Conservation (phyloP, 2,329 filamentous ascomycete species). For the Tolypocladium paradoxum region DNA sequence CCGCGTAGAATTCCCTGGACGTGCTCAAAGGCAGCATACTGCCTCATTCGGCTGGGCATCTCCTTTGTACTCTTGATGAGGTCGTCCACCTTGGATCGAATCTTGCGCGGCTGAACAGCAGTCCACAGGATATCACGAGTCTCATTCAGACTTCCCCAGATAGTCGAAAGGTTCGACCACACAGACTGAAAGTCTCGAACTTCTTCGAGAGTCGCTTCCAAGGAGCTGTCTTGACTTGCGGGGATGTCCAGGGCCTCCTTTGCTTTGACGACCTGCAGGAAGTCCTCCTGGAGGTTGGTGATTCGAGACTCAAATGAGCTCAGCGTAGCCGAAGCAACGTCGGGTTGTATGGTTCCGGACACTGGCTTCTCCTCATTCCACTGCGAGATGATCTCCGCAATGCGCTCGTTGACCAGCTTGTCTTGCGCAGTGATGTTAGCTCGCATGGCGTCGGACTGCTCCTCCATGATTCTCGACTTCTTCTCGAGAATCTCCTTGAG, state of each 20-base stretch:
- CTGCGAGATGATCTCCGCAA: constrained; percentile 69
- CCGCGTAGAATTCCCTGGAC: constrained; percentile 85
- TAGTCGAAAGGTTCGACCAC: constrained; percentile 89
- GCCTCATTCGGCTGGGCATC: constrained; percentile 97
- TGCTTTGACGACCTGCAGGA: constrained; percentile 87
- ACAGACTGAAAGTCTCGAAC: constrained; percentile 98
- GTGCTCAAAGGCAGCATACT: constrained; percentile 99
- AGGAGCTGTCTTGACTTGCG: constrained; percentile 65
- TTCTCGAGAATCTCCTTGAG: constrained; percentile 84
- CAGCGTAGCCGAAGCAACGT: constrained; percentile 75
- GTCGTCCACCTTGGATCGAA: constrained; percentile 78
- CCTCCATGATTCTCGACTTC: constrained; percentile 90
- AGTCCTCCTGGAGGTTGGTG: constrained; percentile 74
- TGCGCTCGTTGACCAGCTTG: constrained; percentile 79
- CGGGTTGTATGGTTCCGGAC: constrained; percentile 83
- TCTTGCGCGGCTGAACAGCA: constrained; percentile 87
- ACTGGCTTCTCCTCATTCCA: constrained; percentile 98
- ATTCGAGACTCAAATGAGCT: constrained; percentile 76
- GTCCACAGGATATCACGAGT: constrained; percentile 89
- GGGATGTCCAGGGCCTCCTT: constrained; percentile 94
- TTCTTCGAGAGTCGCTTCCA: constrained; percentile 82
- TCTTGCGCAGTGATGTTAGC: constrained; percentile 95
- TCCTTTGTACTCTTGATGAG: constrained; percentile 98
- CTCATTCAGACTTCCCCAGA: constrained; percentile 94
- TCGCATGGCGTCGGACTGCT: constrained; percentile 88